phyloP scores from a whole-genome alignment of 2,329 filamentous ascomycete genomes.

The Phialophora tarda region DNA sequence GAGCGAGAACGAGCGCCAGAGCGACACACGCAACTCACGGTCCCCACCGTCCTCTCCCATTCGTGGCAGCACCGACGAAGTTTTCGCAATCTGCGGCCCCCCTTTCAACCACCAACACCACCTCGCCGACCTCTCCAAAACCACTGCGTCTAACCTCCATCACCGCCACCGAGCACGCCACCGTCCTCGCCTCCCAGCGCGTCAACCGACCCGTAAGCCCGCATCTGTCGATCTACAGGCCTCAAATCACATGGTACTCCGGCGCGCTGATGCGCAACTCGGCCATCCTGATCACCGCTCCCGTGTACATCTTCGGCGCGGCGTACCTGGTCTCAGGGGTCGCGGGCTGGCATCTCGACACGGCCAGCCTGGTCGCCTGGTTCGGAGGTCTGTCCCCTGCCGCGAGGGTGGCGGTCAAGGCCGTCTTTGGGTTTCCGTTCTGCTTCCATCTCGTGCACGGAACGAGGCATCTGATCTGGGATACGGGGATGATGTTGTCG shows the following conservation, averaged over 20 bases:
- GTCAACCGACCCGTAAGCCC: constrained; percentile 79
- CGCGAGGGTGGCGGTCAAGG: constrained; percentile 65
- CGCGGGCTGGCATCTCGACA: constrained; percentile 72
- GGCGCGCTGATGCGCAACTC: constrained; percentile 81
- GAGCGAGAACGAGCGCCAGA: too few species aligned
- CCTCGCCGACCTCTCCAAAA: not conserved
- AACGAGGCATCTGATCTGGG: constrained; percentile 72
- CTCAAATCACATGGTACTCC: constrained; percentile 82
- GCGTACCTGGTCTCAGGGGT: constrained; percentile 81
- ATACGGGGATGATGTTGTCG: constrained; percentile 65
- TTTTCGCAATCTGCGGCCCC: not conserved
- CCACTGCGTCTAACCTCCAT: constrained; percentile 11
- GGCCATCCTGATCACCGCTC: constrained; percentile 71
- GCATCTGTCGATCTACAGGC: constrained; percentile 83
- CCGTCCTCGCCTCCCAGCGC: constrained; percentile 80
- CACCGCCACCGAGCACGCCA: constrained; percentile 60
- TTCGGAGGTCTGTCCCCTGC: constrained; percentile 66
- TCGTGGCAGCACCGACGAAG: not conserved
- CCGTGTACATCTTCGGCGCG: constrained; percentile 77
- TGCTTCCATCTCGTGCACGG: constrained; percentile 71
- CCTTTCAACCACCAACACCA: not conserved
- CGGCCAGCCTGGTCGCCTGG: constrained; percentile 65
- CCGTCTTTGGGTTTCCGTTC: constrained; percentile 67
- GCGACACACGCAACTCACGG: not conserved
- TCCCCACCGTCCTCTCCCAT: not conserved